Evolutionary conservation across 495 filamentous ascomycete species (phyloP).

Genomic region (Cryomyces antarcticus): DNA sequence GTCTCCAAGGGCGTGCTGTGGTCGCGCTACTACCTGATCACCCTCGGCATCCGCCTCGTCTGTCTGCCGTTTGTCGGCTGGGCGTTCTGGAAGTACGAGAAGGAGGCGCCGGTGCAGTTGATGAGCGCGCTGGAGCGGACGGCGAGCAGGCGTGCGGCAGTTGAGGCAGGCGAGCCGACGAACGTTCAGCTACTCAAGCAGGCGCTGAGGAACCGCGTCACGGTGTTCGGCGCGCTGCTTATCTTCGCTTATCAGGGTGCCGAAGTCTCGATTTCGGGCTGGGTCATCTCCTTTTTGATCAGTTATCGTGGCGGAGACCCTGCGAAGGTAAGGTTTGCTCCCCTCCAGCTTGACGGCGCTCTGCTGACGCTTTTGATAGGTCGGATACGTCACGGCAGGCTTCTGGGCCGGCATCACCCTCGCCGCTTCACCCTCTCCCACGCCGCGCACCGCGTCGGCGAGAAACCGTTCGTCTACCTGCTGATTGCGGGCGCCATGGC

Average conservation of each 20-base stretch:
- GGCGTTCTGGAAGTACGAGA: conserved; percentile 39
- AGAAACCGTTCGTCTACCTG: conserved; percentile 36
- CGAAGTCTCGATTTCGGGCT: conserved; percentile 55
- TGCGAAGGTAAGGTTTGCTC: conserved; percentile 15
- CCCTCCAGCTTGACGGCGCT: too few species aligned
- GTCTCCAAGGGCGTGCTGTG: conserved; percentile 30
- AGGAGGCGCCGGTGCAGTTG: conserved; percentile 21
- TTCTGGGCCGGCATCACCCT: conserved; percentile 69
- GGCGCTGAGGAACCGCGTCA: conserved; percentile 35
- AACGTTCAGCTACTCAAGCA: conserved; percentile 20
- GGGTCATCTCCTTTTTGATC: conserved; percentile 67
- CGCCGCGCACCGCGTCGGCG: conserved; percentile 41
- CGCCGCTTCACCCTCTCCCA: conserved; percentile 45
- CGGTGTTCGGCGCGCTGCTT: conserved; percentile 51
- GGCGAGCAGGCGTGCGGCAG: conserved; percentile 9
- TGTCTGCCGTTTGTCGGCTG: conserved; percentile 30
- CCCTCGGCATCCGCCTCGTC: conserved; percentile 27
- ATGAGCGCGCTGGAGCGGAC: conserved; percentile 21
- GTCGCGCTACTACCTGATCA: conserved; percentile 40
- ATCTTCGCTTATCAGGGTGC: conserved; percentile 70
- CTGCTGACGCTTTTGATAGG: too few species aligned
- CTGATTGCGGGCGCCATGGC: conserved; percentile 25
- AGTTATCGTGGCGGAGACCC: conserved; percentile 45
- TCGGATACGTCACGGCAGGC: conserved; percentile 65
- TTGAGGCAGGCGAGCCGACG: conserved; percentile 4